Evolutionary conservation across 306 rosid species (phyloP), one percentile per base, ranked within the genome.

Genomic region (Dalbergia oliveri): DNA sequence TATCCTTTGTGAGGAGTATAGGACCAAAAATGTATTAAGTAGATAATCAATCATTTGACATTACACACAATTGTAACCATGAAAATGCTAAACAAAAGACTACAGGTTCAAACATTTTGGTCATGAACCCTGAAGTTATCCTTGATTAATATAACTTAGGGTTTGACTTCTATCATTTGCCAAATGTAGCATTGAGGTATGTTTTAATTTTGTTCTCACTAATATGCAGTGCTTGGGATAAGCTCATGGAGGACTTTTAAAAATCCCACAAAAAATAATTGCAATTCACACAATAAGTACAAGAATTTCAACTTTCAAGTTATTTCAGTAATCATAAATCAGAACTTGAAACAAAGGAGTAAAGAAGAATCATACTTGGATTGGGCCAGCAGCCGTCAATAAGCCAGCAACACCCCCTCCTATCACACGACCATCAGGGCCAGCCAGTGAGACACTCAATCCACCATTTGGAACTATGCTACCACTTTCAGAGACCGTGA

Each of bases 381-480:
- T 87, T 23, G 94, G 97, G 47, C 93, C 82, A 39, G 97, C 97
- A 66, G 98, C 98, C 9, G 84, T 87, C 31, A 94, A 85, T 19
- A 87, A 54, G 79, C 98, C 98, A 76, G 93, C 94, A 84, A 94
- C 85, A 56, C 91, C 89, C 35, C 97, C 98, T 19, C 98, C 96
- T 8, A 90, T 82, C 19, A 94, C 96, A 0, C 96, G 86, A 19
- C 97, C 94, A 31, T 94, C 98, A 15, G 96, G 93, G 58, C 96
- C 94, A n/a, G 96, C 96, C 67, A 94, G 90, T 23, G 94, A 84
- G 75, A 94, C 93, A 65, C 93, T 89, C 84, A 94, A 73, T 15
- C 94, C 96, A 14, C 94, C 94, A 14, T 69, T 83, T 61, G 89
- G 73, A 78, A 86, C 84, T 79, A 73, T 47, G 58, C 88, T 90